Evolutionary conservation across 129 eudicot genomes (phyloP).

Genomic region (Solidago caesia): DNA sequence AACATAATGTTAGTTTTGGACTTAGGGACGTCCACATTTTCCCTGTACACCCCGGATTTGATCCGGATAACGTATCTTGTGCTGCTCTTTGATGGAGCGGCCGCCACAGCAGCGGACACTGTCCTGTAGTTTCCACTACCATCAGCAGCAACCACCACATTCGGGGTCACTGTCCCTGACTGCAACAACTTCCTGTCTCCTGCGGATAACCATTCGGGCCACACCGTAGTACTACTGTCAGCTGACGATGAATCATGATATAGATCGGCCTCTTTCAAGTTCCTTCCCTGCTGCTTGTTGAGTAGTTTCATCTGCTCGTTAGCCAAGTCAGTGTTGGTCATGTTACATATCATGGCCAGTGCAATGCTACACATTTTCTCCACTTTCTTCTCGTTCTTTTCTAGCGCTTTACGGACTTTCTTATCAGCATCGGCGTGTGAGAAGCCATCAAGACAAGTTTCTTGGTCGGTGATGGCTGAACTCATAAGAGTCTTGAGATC

Average conservation of each 20-base stretch:
- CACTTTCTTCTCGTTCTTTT: slow-evolving; percentile 39
- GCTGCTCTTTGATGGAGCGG: slow-evolving; percentile 69
- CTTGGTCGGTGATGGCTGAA: slow-evolving; percentile 80
- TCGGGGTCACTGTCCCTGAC: slow-evolving; percentile 53
- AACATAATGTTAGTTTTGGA: slow-evolving; percentile 73
- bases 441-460: slow-evolving; percentile 82
- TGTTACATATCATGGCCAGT: slow-evolving; percentile 74
- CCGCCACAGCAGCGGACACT: slow-evolving; percentile 73
- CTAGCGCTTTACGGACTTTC: slow-evolving; percentile 44
- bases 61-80: slow-evolving; percentile 71
- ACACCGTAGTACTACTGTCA: neutral
- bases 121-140: slow-evolving; percentile 72
- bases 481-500: slow-evolving; percentile 78
- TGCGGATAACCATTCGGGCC: slow-evolving; percentile 80
- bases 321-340: slow-evolving; percentile 57
- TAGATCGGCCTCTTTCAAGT: too few relatives aligned
- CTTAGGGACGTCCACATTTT: slow-evolving; percentile 67
- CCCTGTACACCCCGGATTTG: slow-evolving; percentile 80
- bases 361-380: slow-evolving; percentile 86
- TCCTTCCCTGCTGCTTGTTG: too few relatives aligned
- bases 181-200: slow-evolving; percentile 77
- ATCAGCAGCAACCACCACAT: slow-evolving; percentile 90
- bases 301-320: slow-evolving; percentile 20
- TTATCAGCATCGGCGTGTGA: slow-evolving; percentile 63
- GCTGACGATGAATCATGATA: too few relatives aligned